Evolutionary conservation across 2,329 filamentous ascomycete species (phyloP).

Genomic region (Cyphellophora attinorum): DNA sequence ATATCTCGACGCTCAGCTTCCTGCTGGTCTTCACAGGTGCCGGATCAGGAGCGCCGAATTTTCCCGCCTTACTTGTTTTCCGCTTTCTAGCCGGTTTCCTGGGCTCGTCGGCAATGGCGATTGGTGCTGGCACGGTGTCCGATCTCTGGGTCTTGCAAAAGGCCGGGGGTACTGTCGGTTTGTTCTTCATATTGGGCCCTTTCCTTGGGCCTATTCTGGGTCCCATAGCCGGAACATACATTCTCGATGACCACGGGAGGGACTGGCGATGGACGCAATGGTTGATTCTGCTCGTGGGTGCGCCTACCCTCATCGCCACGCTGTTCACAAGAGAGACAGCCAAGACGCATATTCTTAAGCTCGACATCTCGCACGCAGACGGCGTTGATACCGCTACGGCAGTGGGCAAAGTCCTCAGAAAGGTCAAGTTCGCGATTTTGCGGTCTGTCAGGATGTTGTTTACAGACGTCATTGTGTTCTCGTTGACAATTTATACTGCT

Average conservation of each 20-base stretch:
- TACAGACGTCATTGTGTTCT: constrained; percentile 58
- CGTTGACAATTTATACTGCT: constrained; percentile 61
- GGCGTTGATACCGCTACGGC: too few species aligned
- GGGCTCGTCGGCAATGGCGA: constrained; percentile 57
- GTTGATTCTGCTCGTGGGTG: constrained; percentile 54
- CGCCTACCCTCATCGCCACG: constrained; percentile 51
- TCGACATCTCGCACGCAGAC: constrained; percentile 47
- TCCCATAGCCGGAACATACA: constrained; percentile 62
- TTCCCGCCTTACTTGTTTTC: constrained; percentile 60
- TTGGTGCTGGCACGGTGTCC: constrained; percentile 62
- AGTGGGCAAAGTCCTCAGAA: constrained; percentile 41
- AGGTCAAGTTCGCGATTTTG: constrained; percentile 27
- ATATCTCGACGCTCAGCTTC: constrained; percentile 55
- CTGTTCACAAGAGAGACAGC: constrained; percentile 55
- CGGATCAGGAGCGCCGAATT: constrained; percentile 44
- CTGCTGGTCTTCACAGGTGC: constrained; percentile 45
- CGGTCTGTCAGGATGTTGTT: constrained; percentile 57
- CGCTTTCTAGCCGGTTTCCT: constrained; percentile 69
- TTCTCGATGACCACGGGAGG: constrained; percentile 49
- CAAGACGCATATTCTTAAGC: constrained; percentile 55
- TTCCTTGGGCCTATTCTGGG: constrained; percentile 60
- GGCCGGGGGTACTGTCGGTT: constrained; percentile 49
- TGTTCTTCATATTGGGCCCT: constrained; percentile 46
- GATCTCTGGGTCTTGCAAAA: constrained; percentile 42
- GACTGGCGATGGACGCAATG: constrained; percentile 70